Evolutionary conservation across 164 flowering plant species (phyloP), one percentile per base, ranked within the genome.

Genomic region (Brasenia schreberi): DNA sequence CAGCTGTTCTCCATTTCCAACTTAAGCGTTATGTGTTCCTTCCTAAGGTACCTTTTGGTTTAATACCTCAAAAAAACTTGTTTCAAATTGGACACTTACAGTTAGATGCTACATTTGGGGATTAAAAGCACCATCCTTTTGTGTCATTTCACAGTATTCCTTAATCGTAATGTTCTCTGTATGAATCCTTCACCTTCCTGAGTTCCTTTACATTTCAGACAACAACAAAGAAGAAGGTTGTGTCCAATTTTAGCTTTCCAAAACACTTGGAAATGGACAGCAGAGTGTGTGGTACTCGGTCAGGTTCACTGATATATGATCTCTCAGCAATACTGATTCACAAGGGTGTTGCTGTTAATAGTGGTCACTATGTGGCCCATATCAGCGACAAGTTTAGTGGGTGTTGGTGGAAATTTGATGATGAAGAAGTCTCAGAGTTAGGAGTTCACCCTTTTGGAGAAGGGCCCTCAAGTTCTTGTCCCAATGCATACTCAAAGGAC

Each of bases 381-480:
- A 90, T 95, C 64, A 92, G 85, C 80, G 94, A 95, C 80, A 85
- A 79, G 63, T 79, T 71, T 58, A 84, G 88, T 10, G 96, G 92
- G 44, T 79, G 76, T 61, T 95, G 99, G 99, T 95, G 99, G 99
- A 88, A 92, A 76, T 92, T 95, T 79, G 97, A 95, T 77, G 97
- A 95, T 76, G 99, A 92, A 75, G 77, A 74, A 68, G 97, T 95
- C 19, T 84, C 96, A 39, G 80, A 82, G 63, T 77, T 92, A 62
- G 99, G 97, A 63, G 59, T 44, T 64, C 88, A 88, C 56, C 99
- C 99, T 43, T 89, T 95, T 78, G 96, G 89, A 43, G 95, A 82
- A 70, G 80, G 77, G 56, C 71, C 85, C 60, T 83, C 96, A 68
- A 72, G 68, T 66, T 67, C 87, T 53, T 27, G 53, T 45, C 11